These are phyloP conservation scores for Solanum phureja DNA, from an alignment of 257 asterid genomes.

Conservation along the genomic window DNA sequence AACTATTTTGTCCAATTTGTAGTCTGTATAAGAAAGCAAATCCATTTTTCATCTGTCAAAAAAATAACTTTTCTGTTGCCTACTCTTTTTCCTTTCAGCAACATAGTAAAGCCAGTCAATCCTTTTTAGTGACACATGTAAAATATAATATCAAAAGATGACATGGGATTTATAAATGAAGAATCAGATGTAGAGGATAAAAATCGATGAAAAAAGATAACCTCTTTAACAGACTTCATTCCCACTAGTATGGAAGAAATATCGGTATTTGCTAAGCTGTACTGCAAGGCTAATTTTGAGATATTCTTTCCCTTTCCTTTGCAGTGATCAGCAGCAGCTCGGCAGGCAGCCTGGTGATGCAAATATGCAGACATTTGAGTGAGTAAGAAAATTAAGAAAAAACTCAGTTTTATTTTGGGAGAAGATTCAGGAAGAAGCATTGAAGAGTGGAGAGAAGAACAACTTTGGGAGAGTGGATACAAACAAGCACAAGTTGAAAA, in stretches of 20 bases:
- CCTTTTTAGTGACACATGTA: neutral
- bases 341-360: constrained; percentile 63
- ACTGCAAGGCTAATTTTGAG: constrained; percentile 79
- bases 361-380: neutral
- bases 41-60: neutral
- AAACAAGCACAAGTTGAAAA: neutral
- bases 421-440: neutral
- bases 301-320: constrained; percentile 59
- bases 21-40: neutral
- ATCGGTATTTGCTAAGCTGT: constrained; percentile 65
- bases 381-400: neutral
- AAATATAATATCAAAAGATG: neutral
- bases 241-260: constrained; percentile 84
- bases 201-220: constrained; percentile 6
- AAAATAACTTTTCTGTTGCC: neutral
- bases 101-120: neutral
- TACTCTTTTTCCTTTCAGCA: neutral
- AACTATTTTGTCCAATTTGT: neutral
- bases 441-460: neutral
- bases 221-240: constrained; percentile 85
- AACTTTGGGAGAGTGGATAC: neutral
- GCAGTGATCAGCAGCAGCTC: constrained; percentile 68
- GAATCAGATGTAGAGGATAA: neutral
- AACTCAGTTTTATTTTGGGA: neutral
- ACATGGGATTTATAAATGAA: neutral